phyloP scores from a whole-genome alignment of 176 grass and related monocot species.

The Metroxylon sagu region DNA sequence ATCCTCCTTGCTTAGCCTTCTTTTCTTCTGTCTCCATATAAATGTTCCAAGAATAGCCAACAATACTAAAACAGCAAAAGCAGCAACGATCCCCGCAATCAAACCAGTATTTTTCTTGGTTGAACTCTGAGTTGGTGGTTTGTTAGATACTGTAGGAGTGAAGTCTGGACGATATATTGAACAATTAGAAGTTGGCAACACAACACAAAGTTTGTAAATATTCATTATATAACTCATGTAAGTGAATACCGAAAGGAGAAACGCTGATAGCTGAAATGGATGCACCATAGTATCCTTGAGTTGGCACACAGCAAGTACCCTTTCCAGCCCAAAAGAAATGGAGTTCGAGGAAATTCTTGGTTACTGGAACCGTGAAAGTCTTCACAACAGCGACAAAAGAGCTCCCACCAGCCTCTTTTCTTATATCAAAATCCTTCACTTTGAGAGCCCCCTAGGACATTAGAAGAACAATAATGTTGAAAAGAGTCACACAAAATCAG shows the following conservation, averaged over 20 bases:
- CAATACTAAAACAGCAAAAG: constrained; percentile 36
- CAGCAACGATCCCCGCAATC: constrained; percentile 42
- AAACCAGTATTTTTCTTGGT: constrained; percentile 31
- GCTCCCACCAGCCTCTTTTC: constrained; percentile 56
- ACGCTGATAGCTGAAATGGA: constrained; percentile 69
- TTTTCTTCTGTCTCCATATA: constrained; percentile 15
- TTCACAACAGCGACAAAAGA: constrained; percentile 48
- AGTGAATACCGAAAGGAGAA: constrained; percentile 33
- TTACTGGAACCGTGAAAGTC: constrained; percentile 44
- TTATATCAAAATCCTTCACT: constrained; percentile 81
- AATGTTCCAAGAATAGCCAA: constrained; percentile 16
- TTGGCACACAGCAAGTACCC: constrained; percentile 75
- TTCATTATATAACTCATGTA: not conserved
- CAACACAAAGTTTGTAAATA: constrained; percentile 4
- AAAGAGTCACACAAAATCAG: too few species aligned
- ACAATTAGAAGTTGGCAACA: constrained; percentile 14
- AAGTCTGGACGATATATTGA: constrained; percentile 48
- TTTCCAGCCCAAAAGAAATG: constrained; percentile 98
- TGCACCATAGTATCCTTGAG: constrained; percentile 58
- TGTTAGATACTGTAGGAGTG: constrained; percentile 40
- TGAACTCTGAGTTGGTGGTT: constrained; percentile 3
- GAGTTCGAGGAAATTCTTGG: constrained; percentile 79
- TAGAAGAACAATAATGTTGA: not conserved
- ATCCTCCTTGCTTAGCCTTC: constrained; percentile 3
- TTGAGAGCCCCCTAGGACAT: constrained; percentile 45